Percentiles rank a stretch among this genome's conserved stretches.
Evolutionary conservation across 352 stramenopile genomes (phyloP).

Genomic region (Pythium brassicae): DNA sequence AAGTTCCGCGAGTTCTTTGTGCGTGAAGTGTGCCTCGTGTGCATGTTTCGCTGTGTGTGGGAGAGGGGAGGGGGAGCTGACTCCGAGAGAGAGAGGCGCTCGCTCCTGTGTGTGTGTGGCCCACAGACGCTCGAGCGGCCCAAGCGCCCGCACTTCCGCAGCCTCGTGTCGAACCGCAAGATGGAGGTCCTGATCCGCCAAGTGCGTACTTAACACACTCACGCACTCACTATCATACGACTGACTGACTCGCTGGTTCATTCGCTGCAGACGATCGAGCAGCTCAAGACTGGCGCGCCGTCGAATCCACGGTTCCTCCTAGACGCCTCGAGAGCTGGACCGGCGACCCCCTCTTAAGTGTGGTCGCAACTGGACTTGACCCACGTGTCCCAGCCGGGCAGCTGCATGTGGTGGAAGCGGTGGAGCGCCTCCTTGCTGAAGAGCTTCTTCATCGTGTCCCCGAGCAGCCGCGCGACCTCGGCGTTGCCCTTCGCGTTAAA

Average conservation of each 20-base stretch:
- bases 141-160: slow-evolving; percentile 48
- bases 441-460: slow-evolving; percentile 22
- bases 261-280: slow-evolving; percentile 39
- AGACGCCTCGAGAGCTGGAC: slow-evolving; percentile 16
- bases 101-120: slow-evolving; percentile 2
- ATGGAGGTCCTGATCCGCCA: slow-evolving; percentile 57
- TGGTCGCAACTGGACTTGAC: slow-evolving; percentile 2
- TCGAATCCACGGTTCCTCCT: slow-evolving; percentile 38
- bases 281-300: slow-evolving; percentile 38
- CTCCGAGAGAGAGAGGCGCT: not conserved
- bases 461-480: slow-evolving; percentile 29
- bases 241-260: no score
- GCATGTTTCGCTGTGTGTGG: not conserved
- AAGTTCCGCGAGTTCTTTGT: slow-evolving; percentile 74
- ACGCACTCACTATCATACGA: not conserved
- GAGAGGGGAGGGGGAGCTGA: not conserved
- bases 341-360: not conserved
- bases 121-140: slow-evolving; percentile 38
- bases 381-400: slow-evolving; percentile 10
- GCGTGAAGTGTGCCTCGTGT: slow-evolving; percentile 6
- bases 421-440: slow-evolving; percentile 4
- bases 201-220: slow-evolving; percentile 12
- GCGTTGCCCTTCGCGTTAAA: slow-evolving; percentile 42
- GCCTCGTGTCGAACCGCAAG: slow-evolving; percentile 51
- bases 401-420: slow-evolving; percentile 8